phyloP scores from a whole-genome alignment of 345 rosid genomes.

The Populus pruinosa region DNA sequence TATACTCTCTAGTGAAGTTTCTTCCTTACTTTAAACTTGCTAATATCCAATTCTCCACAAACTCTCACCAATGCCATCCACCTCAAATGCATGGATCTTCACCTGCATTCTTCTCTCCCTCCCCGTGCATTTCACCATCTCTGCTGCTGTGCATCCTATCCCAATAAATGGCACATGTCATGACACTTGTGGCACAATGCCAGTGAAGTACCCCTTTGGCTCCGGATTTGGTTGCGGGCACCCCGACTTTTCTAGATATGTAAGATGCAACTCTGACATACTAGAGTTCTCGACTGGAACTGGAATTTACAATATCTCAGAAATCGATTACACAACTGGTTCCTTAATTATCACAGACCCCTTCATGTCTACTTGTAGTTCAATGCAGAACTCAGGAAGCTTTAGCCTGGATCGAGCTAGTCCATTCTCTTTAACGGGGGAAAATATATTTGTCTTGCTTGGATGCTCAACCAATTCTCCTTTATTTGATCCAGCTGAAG shows the following conservation, averaged over 20 bases:
- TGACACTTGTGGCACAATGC: slow-evolving; percentile 44
- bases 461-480: slow-evolving; percentile 68
- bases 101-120: slow-evolving; percentile 27
- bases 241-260: slow-evolving; percentile 47
- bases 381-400: slow-evolving; percentile 64
- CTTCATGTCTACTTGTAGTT: slow-evolving; percentile 61
- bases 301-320: slow-evolving; percentile 44
- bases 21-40: neutral
- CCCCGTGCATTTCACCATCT: slow-evolving; percentile 9
- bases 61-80: slow-evolving; percentile 34
- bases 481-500: slow-evolving; percentile 49
- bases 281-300: slow-evolving; percentile 55
- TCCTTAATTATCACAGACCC: slow-evolving; percentile 44
- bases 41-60: slow-evolving; percentile 1
- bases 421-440: slow-evolving; percentile 47
- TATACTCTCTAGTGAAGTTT: neutral
- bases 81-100: slow-evolving; percentile 21
- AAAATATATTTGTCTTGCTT: slow-evolving; percentile 52
- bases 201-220: slow-evolving; percentile 53
- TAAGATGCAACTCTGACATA: slow-evolving; percentile 42
- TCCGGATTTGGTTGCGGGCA: slow-evolving; percentile 55
- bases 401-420: slow-evolving; percentile 51
- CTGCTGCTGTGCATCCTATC: slow-evolving; percentile 22
- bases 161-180: slow-evolving; percentile 36
- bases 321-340: slow-evolving; percentile 49